phyloP scores from a whole-genome alignment of 441 rosid species.

The Cnidoscolus chayamansa region DNA sequence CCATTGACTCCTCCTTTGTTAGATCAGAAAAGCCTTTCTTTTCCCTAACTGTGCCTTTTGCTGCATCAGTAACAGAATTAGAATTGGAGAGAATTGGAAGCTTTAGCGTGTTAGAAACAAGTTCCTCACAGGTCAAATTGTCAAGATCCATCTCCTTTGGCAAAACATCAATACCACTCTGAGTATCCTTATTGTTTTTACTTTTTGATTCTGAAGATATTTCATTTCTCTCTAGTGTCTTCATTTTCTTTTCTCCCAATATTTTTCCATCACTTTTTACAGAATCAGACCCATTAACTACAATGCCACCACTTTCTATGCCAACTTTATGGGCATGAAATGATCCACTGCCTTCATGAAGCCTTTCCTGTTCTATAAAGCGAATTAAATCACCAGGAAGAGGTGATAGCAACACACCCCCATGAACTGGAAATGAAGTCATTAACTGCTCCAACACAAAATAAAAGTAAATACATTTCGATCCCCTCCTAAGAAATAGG shows the following conservation, averaged over 20 bases:
- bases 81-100: conserved; percentile 65
- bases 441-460: conserved; percentile 61
- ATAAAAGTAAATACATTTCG: conserved; percentile 18
- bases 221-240: conserved; percentile 43
- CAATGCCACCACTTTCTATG: conserved; percentile 32
- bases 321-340: conserved; percentile 23
- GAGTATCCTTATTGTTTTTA: conserved; percentile 37
- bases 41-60: conserved; percentile 35
- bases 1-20: conserved; percentile 35
- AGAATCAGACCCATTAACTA: conserved; percentile 34
- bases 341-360: conserved; percentile 24
- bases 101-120: conserved; percentile 64
- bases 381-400: conserved; percentile 48
- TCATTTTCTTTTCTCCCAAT: conserved; percentile 40
- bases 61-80: conserved; percentile 31
- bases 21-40: conserved; percentile 31
- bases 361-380: conserved; percentile 36
- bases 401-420: conserved; percentile 50
- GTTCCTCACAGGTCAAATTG: conserved; percentile 53
- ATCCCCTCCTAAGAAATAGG: conserved; percentile 23
- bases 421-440: conserved; percentile 54
- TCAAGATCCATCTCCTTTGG: conserved; percentile 39
- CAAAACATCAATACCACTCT: conserved; percentile 29
- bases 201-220: conserved; percentile 35
- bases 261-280: conserved; percentile 43